Base-by-base conservation (phyloP, 2,329 filamentous ascomycete species). In the Pseudogymnoascus sp. region DNA sequence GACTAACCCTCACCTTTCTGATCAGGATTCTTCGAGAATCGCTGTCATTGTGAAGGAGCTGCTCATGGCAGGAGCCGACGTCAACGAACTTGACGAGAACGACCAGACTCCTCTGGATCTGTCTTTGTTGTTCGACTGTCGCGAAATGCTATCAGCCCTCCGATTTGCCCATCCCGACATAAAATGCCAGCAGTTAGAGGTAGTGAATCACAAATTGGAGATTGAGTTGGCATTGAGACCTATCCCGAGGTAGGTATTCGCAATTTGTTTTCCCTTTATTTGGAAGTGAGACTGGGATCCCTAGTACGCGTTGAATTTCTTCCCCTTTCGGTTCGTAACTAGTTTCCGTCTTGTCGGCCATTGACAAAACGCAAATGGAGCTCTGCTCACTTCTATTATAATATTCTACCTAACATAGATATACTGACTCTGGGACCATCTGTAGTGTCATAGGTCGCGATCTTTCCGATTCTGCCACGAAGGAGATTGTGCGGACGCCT, bases 61-160 rank as follows among this genome's bases (percentile, higher is more conserved):
- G 57, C 20, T 62, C n/a, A 33, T 57, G 28, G 20, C 37, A n/a
- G 61, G 59, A 12, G 57, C 61, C 16, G 50, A 63, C 58, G 22
- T 43, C 6, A 58, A 62, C 22, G 61, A 47, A 25, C 41, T 60
- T 39, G 60, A 63, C 25, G 33, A 38, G n/a, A 37, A 30, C 12
- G 60, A 57, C 25, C 50, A 22, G 20, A 61, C 58, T 41, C 62
- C 59, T 2, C 61, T 63, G 12, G 60, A 64, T 47, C 36, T 62
- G 6, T 59, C 61, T 7, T 54, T 64, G 35, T 33, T 28, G 54
- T 58, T 60, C 43, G 58, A 59, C 43, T 60, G 59, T 58, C 30
- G 37, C 33, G 58, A 60, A 28, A 58, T 60, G 58, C 12, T 25
- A 58, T 37, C 57, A 43, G 14, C 58, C 57, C 2, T 50, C 60